Evolutionary conservation across 768 basidiomycete species (phyloP).

Genomic region (Phaffia australis): DNA sequence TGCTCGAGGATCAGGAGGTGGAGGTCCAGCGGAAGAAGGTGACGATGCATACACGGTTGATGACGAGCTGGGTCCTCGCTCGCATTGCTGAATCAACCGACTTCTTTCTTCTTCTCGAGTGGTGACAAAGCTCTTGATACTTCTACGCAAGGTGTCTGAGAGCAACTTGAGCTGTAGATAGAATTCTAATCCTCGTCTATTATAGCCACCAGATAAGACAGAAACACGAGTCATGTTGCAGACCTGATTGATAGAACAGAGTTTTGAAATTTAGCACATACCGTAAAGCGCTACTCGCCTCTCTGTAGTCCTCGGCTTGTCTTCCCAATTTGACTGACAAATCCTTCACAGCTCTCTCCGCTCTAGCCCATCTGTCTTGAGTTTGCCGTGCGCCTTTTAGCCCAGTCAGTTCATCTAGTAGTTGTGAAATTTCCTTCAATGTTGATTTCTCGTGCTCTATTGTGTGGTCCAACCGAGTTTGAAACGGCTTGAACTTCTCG

Average conservation of each 20-base stretch:
- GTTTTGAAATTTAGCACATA: slow-evolving; percentile 41
- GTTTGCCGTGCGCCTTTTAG: slow-evolving; percentile 64
- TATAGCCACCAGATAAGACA: slow-evolving; percentile 4
- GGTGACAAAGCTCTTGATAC: slow-evolving; percentile 53
- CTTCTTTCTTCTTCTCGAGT: slow-evolving; percentile 62
- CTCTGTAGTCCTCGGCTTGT: slow-evolving; percentile 75
- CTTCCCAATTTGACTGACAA: slow-evolving; percentile 56
- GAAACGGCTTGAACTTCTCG: slow-evolving; percentile 89
- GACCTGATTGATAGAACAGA: background rate
- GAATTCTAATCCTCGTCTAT: slow-evolving; percentile 77
- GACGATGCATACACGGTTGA: slow-evolving; percentile 38
- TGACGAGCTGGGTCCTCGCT: slow-evolving; percentile 57
- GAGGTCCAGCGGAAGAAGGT: slow-evolving; percentile 24
- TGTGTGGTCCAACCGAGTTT: slow-evolving; percentile 66
- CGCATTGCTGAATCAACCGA: slow-evolving; percentile 54
- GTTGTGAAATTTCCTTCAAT: slow-evolving; percentile 59
- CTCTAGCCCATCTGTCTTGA: slow-evolving; percentile 68
- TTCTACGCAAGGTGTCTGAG: slow-evolving; percentile 48
- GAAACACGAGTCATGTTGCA: background rate
- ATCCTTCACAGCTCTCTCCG: slow-evolving; percentile 69
- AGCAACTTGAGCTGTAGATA: slow-evolving; percentile 69
- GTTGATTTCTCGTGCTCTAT: slow-evolving; percentile 63
- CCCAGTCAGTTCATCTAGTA: slow-evolving; percentile 65
- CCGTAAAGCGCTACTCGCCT: slow-evolving; percentile 74
- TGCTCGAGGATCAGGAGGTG: slow-evolving; percentile 29